Conservation (phyloP, 2,329 filamentous ascomycete species). For the Atkinsonella hypoxylon region DNA sequence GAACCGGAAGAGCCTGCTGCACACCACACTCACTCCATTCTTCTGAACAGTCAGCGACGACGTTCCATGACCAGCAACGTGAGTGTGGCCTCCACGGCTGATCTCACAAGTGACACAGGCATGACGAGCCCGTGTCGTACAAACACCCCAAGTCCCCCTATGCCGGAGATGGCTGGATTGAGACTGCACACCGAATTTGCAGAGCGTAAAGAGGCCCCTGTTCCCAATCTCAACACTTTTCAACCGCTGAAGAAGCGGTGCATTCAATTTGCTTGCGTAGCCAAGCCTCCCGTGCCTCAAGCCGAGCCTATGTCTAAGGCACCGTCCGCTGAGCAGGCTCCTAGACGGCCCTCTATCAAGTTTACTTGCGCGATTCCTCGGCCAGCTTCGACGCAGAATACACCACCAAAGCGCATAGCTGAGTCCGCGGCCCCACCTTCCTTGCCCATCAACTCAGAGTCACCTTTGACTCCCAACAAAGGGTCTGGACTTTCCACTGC, state of each 20-base stretch:
- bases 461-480: constrained; percentile 22
- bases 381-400: constrained; percentile 29
- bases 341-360: constrained; percentile 54
- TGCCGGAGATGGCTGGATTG: constrained; percentile 43
- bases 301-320: constrained; percentile 22
- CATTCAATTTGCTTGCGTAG: constrained; percentile 83
- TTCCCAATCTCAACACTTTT: constrained; percentile 20
- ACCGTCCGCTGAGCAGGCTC: constrained; percentile 25
- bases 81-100: constrained; percentile 73
- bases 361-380: constrained; percentile 54
- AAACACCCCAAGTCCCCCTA: constrained; percentile 80
- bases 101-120: constrained; percentile 89
- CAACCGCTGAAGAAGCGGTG: constrained; percentile 62
- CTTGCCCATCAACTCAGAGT: constrained; percentile 12
- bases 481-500: constrained; percentile 13
- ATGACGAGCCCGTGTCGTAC: constrained; percentile 81
- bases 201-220: constrained; percentile 15
- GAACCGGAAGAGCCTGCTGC: constrained; percentile 45
- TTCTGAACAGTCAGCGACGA: constrained; percentile 29
- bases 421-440: constrained; percentile 5
- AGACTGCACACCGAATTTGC: constrained; percentile 23
- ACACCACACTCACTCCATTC: constrained; percentile 25
- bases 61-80: constrained; percentile 68
- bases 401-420: constrained; percentile 19
- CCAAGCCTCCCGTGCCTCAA: constrained; percentile 40